Conservation (phyloP, 2,329 filamentous ascomycete species). For the Monilinia polystroma region DNA sequence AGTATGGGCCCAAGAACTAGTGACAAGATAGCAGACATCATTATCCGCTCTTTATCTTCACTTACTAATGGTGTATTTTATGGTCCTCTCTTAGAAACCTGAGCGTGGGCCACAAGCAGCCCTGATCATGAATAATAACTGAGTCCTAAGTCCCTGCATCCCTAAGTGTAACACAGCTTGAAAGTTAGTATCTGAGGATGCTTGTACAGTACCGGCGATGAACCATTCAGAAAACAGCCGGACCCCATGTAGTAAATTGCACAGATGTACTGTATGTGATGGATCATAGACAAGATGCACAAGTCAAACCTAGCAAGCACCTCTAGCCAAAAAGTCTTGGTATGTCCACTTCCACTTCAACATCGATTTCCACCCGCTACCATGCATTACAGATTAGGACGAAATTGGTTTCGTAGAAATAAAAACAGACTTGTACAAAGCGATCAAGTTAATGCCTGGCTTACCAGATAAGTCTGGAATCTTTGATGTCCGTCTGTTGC, state of each 20-base stretch:
- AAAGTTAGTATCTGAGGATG: neutral
- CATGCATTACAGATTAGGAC: constrained; percentile 19
- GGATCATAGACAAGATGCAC: neutral
- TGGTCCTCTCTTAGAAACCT: neutral
- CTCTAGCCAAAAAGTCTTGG: neutral
- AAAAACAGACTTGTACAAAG: neutral
- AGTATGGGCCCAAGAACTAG: neutral
- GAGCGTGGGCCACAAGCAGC: constrained; percentile 4
- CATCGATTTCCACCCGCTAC: constrained; percentile 9
- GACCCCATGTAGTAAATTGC: constrained; percentile 4
- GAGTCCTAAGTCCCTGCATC: constrained; percentile 14
- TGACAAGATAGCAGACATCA: constrained; percentile 1
- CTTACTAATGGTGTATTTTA: neutral
- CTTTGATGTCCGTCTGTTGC: neutral
- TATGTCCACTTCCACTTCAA: constrained; percentile 14
- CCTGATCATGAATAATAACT: constrained; percentile 7
- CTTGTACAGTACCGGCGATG: constrained; percentile 15
- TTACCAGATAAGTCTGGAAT: constrained; percentile 5
- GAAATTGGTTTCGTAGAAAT: neutral
- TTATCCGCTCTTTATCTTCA: neutral
- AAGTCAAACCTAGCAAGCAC: neutral
- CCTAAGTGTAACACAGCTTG: constrained; percentile 12
- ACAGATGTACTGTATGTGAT: neutral
- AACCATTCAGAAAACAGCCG: constrained; percentile 14
- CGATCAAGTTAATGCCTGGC: neutral